Evolutionary conservation across 1,284 basidiomycete genomes (phyloP).

Genomic region (Volvariella surrecta): DNA sequence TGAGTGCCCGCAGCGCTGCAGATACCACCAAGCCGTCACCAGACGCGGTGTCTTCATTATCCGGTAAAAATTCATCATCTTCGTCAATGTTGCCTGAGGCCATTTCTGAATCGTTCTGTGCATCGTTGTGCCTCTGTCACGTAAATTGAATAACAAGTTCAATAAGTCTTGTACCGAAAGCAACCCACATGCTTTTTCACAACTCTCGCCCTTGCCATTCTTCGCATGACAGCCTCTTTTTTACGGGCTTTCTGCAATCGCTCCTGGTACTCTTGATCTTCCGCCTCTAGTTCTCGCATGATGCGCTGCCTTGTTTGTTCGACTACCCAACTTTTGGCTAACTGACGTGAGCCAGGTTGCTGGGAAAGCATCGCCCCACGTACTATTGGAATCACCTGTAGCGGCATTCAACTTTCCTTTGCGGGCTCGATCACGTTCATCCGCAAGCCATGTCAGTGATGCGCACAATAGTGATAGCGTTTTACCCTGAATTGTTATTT

Average conservation of each 20-base stretch:
- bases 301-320: constrained; percentile 64
- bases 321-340: constrained; percentile 77
- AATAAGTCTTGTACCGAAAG: not conserved
- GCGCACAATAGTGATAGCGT: constrained; percentile 79
- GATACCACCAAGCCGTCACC: constrained; percentile 56
- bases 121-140: constrained; percentile 6
- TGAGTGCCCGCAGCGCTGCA: constrained; percentile 71
- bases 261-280: constrained; percentile 56
- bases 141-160: not conserved
- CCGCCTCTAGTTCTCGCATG: constrained; percentile 53
- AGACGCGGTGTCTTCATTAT: constrained; percentile 19
- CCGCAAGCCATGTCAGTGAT: constrained; percentile 73
- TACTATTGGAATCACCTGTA: constrained; percentile 25
- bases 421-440: constrained; percentile 58
- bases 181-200: constrained; percentile 50
- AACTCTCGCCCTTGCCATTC: constrained; percentile 45
- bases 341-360: not conserved
- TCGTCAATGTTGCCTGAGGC: constrained; percentile 17
- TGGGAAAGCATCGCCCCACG: not conserved
- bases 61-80: constrained; percentile 55
- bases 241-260: constrained; percentile 52
- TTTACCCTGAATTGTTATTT: constrained; percentile 51
- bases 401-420: constrained; percentile 47
- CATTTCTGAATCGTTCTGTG: constrained; percentile 8
- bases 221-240: constrained; percentile 51